A percentile compares a stretch with the other conserved stretches of the same genome.
These are phyloP conservation scores for Tolypocladium tropicale DNA, from an alignment of 2,329 filamentous ascomycete genomes.

Conservation along the genomic window DNA sequence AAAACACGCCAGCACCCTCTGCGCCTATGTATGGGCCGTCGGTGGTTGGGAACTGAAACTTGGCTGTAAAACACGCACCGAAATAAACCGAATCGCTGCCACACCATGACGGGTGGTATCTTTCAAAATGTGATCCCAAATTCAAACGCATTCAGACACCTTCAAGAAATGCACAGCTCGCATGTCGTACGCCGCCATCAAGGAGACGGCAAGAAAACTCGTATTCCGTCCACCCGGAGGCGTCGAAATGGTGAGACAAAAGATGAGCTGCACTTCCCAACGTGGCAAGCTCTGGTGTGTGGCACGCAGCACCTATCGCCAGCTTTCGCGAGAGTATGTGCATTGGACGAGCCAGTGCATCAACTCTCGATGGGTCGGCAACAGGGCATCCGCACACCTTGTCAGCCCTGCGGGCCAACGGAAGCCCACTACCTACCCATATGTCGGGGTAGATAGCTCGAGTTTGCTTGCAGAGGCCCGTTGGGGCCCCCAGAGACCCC, in stretches of 20 bases:
- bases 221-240: background rate
- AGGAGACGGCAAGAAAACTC: background rate
- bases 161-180: background rate
- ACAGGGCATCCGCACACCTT: background rate
- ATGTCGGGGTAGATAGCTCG: constrained; percentile 18
- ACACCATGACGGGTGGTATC: background rate
- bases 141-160: background rate
- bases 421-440: constrained; percentile 17
- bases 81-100: background rate
- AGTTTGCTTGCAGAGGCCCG: constrained; percentile 6
- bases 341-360: background rate
- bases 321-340: background rate
- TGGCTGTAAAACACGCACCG: background rate
- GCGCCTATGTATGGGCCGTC: background rate
- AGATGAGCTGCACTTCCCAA: background rate
- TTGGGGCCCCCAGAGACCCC: constrained; percentile 11
- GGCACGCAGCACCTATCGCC: background rate
- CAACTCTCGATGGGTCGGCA: background rate
- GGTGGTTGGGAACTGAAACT: background rate
- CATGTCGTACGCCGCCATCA: background rate
- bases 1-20: background rate
- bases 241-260: background rate
- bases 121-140: background rate
- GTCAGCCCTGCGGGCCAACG: background rate
- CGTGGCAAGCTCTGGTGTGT: background rate